A percentile compares a stretch with the other conserved stretches of the same genome.
These are phyloP conservation scores for Berberis vulgaris DNA, from an alignment of 164 flowering plant species.

Conservation along the genomic window DNA sequence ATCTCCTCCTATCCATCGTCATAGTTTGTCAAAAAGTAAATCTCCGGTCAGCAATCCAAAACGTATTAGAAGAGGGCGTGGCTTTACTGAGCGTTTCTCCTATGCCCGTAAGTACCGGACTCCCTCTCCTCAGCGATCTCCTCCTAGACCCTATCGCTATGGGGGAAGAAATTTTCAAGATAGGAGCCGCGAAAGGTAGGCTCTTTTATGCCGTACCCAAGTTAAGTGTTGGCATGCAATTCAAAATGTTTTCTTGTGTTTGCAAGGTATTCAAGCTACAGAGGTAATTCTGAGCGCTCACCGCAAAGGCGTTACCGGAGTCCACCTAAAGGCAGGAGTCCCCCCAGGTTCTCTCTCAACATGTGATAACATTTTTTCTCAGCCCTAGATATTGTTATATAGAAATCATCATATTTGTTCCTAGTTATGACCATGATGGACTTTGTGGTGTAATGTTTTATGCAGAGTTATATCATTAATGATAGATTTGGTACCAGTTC, in stretches of 20 bases:
- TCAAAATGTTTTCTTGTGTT: neutral
- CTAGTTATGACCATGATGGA: neutral
- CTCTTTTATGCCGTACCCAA: neutral
- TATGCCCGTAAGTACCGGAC: conserved; percentile 76
- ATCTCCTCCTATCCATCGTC: conserved; percentile 25
- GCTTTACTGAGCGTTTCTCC: conserved; percentile 66
- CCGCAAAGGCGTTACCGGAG: conserved; percentile 39
- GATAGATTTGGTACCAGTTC: too few relatives aligned
- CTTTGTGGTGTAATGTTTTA: neutral
- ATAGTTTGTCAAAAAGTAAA: conserved; percentile 31
- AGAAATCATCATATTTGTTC: conserved; percentile 26
- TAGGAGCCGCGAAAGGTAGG: conserved; percentile 53
- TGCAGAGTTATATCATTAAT: too few relatives aligned
- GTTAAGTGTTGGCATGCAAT: too few relatives aligned
- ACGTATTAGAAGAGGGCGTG: conserved; percentile 83
- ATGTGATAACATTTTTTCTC: too few relatives aligned
- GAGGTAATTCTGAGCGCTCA: conserved; percentile 43
- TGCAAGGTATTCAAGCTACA: conserved; percentile 49
- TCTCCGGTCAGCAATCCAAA: conserved; percentile 31
- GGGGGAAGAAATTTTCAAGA: conserved; percentile 44
- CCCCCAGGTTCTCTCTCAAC: conserved; percentile 46
- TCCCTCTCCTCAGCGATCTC: conserved; percentile 68
- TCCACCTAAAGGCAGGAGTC: conserved; percentile 57
- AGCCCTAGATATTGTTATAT: too few relatives aligned
- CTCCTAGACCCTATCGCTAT: conserved; percentile 31